Percentiles rank a stretch among this genome's conserved stretches.
Evolutionary conservation across 495 filamentous ascomycete species (phyloP).

Genomic region (Neurospora sp.): DNA sequence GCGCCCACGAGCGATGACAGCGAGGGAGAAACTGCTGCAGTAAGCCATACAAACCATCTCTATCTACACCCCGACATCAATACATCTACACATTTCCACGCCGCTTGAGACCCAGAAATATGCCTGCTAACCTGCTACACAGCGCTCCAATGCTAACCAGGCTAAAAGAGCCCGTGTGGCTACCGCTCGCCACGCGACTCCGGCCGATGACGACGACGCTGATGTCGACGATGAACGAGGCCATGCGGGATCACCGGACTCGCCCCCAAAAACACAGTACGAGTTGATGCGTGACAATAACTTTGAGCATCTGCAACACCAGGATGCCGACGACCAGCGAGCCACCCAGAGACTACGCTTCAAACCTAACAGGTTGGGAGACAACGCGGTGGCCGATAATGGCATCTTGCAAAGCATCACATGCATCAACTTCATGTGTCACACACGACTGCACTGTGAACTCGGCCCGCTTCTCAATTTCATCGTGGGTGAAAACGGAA

Average conservation of each 20-base stretch:
- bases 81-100: background rate
- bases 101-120: background rate
- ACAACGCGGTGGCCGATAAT: conserved; percentile 70
- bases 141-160: background rate
- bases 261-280: conserved; percentile 38
- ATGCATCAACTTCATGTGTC: conserved; percentile 94
- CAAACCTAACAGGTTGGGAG: conserved; percentile 41
- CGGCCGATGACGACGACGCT: conserved; percentile 30
- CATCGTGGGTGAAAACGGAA: conserved; percentile 94
- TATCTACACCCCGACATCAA: background rate
- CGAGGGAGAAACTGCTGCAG: conserved; percentile 29
- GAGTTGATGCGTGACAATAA: conserved; percentile 41
- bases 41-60: background rate
- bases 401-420: conserved; percentile 74
- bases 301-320: conserved; percentile 42
- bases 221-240: conserved; percentile 11
- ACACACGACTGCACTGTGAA: conserved; percentile 64
- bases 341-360: conserved; percentile 61
- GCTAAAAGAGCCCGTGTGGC: conserved; percentile 20
- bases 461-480: conserved; percentile 94
- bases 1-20: conserved; percentile 27
- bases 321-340: conserved; percentile 51
- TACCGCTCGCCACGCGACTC: conserved; percentile 29
- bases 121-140: background rate
- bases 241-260: conserved; percentile 7